Percentiles rank a stretch among this genome's conserved stretches.
Evolutionary conservation across 371 early-diverging fungal species (phyloP).

Genomic region (Lichtheimia ornata): DNA sequence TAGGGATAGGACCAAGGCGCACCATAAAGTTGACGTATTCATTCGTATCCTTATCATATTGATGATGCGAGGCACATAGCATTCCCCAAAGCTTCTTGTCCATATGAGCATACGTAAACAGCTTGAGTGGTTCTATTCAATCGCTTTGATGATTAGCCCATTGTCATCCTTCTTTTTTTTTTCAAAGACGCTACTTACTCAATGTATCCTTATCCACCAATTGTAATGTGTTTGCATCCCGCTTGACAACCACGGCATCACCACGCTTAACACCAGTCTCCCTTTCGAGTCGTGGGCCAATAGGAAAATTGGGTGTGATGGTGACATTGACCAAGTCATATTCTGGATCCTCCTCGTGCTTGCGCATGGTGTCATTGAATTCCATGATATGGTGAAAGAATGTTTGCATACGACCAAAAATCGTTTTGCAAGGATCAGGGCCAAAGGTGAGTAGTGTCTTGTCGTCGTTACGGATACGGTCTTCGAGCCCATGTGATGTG

Average conservation of each 20-base stretch:
- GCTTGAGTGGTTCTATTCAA: constrained; percentile 47
- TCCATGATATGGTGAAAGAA: constrained; percentile 44
- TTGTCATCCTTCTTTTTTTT: not conserved
- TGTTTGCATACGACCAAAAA: constrained; percentile 51
- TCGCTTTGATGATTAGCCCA: not conserved
- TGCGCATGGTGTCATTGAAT: constrained; percentile 25
- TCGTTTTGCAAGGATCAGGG: constrained; percentile 64
- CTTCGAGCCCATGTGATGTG: constrained; percentile 47
- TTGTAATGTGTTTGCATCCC: constrained; percentile 65
- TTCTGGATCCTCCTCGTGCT: constrained; percentile 45
- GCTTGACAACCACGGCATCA: constrained; percentile 45
- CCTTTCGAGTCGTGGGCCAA: constrained; percentile 32
- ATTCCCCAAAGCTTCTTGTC: constrained; percentile 49
- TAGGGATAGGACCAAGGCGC: constrained; percentile 41
- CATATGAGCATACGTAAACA: constrained; percentile 53
- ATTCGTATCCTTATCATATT: constrained; percentile 47
- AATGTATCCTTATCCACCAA: constrained; percentile 52
- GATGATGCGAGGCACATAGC: constrained; percentile 53
- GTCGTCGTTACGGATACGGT: constrained; percentile 35
- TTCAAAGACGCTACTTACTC: constrained; percentile 21
- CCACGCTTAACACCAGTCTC: constrained; percentile 41
- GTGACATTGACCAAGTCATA: constrained; percentile 64
- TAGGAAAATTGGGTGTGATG: constrained; percentile 65
- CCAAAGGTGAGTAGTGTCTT: constrained; percentile 51
- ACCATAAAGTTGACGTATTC: constrained; percentile 59